Evolutionary conservation across 164 flowering plant species (phyloP), one percentile per base, ranked within the genome.

Genomic region (Paratinospora sagittata): DNA sequence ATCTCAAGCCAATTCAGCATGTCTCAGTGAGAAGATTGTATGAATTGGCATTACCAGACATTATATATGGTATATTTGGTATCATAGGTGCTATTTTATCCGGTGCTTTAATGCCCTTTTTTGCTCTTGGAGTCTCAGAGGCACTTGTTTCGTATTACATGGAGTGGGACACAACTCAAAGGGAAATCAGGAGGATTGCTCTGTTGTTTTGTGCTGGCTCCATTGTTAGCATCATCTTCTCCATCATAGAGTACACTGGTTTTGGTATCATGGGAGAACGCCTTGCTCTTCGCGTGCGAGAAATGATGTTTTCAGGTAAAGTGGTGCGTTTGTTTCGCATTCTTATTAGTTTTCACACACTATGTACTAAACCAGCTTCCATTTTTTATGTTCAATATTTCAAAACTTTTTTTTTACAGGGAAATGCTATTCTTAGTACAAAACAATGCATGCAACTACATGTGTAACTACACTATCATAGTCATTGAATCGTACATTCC

Each of bases 251-350:
- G 67, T 98, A 95, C 70, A 79, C 84, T 14, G 77, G 85, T 71
- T 95, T 91, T 55, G 99, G 98, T 24, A 90, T 87, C 72, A 89
- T 95, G 89, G 99, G 98, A 37, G 98, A 91, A 81, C 83, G 96
- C 43, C 92, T 95, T 43, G 91, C 97, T 39, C 89, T 90, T 66
- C 93, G 98, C 7, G 91, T 93, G 24, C 80, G 99, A 65, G 88
- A 95, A 77, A 84, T 0, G 85, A 85, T 91, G 97, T 92, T 95
- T 77, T 81, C 91, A 37, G 96, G 98, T 95, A 84, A 71, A 52
- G n/a, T 37, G 13, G 3, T 63, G 2, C 2, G 8, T 21, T 3
- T 61, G 27, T 61, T 55, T 61, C 27, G 23, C 63, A 9, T n/a
- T n/a, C n/a, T n/a, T n/a, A n/a, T n/a, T n/a, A n/a, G n/a, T n/a